phyloP scores from a whole-genome alignment of 192 early-diverging fungal genomes.

The Linnemannia exigua region DNA sequence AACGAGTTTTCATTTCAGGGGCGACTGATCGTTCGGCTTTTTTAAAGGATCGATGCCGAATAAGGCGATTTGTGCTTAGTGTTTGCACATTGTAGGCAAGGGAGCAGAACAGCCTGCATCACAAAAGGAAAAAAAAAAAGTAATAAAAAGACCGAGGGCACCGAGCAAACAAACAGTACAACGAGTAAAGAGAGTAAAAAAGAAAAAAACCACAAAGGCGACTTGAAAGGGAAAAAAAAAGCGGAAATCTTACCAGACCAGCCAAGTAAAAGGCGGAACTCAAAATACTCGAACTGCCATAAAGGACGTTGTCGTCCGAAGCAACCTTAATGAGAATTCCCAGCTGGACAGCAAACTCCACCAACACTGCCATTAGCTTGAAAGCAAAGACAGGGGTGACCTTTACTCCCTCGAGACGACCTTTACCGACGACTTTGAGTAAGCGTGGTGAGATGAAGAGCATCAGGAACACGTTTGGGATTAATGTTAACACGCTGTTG shows the following conservation, averaged over 20 bases:
- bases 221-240: not conserved
- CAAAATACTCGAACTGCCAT: constrained; percentile 7
- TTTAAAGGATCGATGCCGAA: no score
- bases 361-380: not conserved
- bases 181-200: not conserved
- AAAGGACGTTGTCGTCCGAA: not conserved
- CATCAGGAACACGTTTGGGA: constrained; percentile 18
- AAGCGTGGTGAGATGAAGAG: constrained; percentile 17
- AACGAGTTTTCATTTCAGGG: no score
- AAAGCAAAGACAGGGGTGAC: not conserved
- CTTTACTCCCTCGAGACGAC: constrained; percentile 11
- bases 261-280: constrained; percentile 12
- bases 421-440: constrained; percentile 8
- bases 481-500: constrained; percentile 12
- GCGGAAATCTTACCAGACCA: not conserved
- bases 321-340: constrained; percentile 7
- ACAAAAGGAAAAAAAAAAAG: no score
- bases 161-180: no score
- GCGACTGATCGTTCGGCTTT: no score
- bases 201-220: no score
- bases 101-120: no score
- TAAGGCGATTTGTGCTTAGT: no score
- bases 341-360: constrained; percentile 12
- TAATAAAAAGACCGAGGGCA: no score
- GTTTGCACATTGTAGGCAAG: no score